Evolutionary conservation across 2,329 filamentous ascomycete species (phyloP), one percentile per base, ranked within the genome.

Genomic region (Colletotrichum phormii): DNA sequence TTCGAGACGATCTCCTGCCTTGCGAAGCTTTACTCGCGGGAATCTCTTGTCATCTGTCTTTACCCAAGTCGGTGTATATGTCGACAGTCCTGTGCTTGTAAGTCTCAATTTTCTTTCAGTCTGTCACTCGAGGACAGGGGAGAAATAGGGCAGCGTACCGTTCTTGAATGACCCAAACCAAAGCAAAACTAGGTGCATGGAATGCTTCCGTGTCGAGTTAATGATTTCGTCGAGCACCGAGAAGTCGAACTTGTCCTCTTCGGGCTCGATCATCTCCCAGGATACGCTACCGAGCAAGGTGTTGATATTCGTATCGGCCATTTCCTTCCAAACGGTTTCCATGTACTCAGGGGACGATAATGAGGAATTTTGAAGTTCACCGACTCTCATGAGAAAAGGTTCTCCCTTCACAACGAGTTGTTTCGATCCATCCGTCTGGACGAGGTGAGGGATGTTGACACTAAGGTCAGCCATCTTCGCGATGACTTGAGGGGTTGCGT

Each of bases 111-210:
- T 5, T 22, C 42, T 11, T n/a, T 22, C 7, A 9, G n/a, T 42
- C 15, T 49, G 42, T 49, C 15, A 49, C 18, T 11, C 18, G 18
- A 82, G 81, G 2, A 81, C 76, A 8, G 80, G 15, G 15, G 15
- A 42, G 37, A 42, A 42, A 18, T 4, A 42, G 15, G 37, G 18
- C 37, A 6, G 37, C 37, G 18, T 42, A 42, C 37, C 80, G 22
- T 83, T 83, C 71, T 83, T 83, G 71, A 79, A 83, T 3, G 79
- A 78, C 2, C 81, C 81, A 33, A 83, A 83, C 81, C 81, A 83
- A 0, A 83, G 77, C 0, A 83, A 73, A 5, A 83, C 79, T 0
- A 83, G 76, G 31, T 80, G 78, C 74, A 83, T 78, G 1, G 71
- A 76, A 26, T 81, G 75, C 35, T 78, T 62, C 2, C 79, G 76